Evolutionary conservation across 2,329 filamentous ascomycete genomes (phyloP).

Genomic region (Plectosphaerella cucumerina): DNA sequence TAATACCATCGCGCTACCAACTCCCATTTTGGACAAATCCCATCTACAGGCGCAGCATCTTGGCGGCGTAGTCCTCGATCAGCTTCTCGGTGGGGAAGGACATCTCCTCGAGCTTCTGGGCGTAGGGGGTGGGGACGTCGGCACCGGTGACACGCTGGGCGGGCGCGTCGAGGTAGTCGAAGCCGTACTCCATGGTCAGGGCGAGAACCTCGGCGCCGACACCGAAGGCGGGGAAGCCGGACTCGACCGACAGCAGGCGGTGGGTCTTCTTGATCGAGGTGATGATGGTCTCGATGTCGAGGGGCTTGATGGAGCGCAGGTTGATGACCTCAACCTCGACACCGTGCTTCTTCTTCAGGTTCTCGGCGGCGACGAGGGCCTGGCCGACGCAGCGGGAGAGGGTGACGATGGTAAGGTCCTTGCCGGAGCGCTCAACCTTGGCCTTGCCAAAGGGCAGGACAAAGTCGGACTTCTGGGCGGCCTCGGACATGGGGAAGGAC

Average conservation of each 20-base stretch:
- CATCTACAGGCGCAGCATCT: conserved; percentile 74
- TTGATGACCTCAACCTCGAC: conserved; percentile 97
- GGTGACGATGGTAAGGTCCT: conserved; percentile 92
- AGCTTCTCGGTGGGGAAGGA: conserved; percentile 85
- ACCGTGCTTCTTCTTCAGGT: conserved; percentile 93
- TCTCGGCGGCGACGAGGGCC: conserved; percentile 80
- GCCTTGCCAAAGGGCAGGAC: conserved; percentile 97
- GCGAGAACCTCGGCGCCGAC: conserved; percentile 91
- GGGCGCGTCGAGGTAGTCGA: conserved; percentile 94
- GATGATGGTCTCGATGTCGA: conserved; percentile 92
- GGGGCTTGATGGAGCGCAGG: conserved; percentile 92
- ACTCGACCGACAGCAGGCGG: conserved; percentile 86
- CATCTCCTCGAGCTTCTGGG: conserved; percentile 89
- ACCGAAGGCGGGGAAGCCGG: conserved; percentile 92
- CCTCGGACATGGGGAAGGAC: conserved; percentile 94
- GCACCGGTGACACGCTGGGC: conserved; percentile 93
- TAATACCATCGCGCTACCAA: background rate
- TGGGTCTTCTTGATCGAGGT: conserved; percentile 99
- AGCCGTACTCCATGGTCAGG: conserved; percentile 93
- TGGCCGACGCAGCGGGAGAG: conserved; percentile 95
- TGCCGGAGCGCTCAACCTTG: conserved; percentile 95
- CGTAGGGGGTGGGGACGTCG: conserved; percentile 96
- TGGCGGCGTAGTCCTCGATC: conserved; percentile 84
- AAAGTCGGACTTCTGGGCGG: conserved; percentile 92
- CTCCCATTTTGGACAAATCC: background rate